Base-by-base conservation (phyloP, 2,329 filamentous ascomycete species). In the Arthroderma sp. region DNA sequence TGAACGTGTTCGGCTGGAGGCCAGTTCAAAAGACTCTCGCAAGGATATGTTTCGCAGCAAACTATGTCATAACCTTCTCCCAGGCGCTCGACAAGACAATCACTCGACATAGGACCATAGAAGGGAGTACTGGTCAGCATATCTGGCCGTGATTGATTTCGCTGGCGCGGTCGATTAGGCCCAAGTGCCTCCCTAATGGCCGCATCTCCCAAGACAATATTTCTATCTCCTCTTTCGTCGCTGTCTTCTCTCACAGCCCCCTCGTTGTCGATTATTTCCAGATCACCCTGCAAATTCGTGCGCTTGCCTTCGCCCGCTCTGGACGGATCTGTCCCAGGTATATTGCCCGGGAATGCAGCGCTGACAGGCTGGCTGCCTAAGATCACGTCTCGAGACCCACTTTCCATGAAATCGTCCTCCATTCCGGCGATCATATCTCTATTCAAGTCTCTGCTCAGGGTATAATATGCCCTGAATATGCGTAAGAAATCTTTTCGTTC, bases 391-490 rank as follows among this genome's bases (percentile, higher is more conserved):
- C 87, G 83, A 9, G 87, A 83, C 63, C 90, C 84, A 19, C 82
- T 83, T 60, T 86, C 87, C 38, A 87, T 81, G 56, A 86, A 80
- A 66, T 91, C 86, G 61, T 91, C 87, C 65, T 91, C 86, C 61
- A 90, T 78, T 1, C 83, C 84, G 58, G 87, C 84, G 4, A 91
- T 77, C 60, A 91, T 87, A 62, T 97, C 91, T 59, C 83, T 82
- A 60, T 93, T 90, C 71, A 95, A 84, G 67, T 95, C 87, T 67
- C 91, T 89, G 67, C 90, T 93, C 7, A 96, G 81, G 1, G 88
- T 84, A 70, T 95, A 97, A 70, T 94, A 95, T 0, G 91, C 91
- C 44, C 88, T 81, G 71, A 97, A 95, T 73, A 98, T 86, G 57
- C 91, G 84, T 33, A 97, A 73, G 65, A 96, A 94, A 69, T 98